Evolutionary conservation across 2,329 filamentous ascomycete genomes (phyloP).

Genomic region (Knufia petricola): DNA sequence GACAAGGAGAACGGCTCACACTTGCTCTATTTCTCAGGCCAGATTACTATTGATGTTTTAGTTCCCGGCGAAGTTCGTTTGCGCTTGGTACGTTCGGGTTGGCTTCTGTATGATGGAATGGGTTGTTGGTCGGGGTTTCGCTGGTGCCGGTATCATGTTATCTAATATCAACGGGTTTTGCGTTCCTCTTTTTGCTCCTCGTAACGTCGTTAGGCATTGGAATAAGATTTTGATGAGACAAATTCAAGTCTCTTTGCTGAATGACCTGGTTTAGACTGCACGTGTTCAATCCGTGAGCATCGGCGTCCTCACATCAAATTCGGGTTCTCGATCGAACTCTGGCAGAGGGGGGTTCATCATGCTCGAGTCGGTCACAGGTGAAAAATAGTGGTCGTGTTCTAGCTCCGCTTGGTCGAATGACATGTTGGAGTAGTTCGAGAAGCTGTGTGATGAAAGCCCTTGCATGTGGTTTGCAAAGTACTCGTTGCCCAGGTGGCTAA

Average conservation of each 20-base stretch:
- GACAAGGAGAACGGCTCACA: no score
- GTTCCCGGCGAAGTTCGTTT: no score
- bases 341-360: constrained; percentile 20
- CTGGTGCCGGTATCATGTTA: no score
- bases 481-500: constrained; percentile 19
- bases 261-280: not conserved
- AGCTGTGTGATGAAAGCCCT: constrained; percentile 7
- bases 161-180: not conserved
- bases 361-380: constrained; percentile 5
- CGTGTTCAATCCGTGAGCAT: constrained; percentile 18
- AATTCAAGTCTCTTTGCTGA: not conserved
- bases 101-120: no score
- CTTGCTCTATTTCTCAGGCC: not conserved
- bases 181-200: not conserved
- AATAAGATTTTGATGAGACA: not conserved
- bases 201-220: not conserved
- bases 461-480: constrained; percentile 18
- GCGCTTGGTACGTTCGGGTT: no score
- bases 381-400: constrained; percentile 16
- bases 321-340: constrained; percentile 20
- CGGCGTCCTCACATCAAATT: constrained; percentile 22
- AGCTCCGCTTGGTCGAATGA: constrained; percentile 13
- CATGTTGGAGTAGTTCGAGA: constrained; percentile 10
- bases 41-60: no score
- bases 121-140: no score